Base-by-base conservation (phyloP, 169 alveolate species). In the Hepatocystis sp. region DNA sequence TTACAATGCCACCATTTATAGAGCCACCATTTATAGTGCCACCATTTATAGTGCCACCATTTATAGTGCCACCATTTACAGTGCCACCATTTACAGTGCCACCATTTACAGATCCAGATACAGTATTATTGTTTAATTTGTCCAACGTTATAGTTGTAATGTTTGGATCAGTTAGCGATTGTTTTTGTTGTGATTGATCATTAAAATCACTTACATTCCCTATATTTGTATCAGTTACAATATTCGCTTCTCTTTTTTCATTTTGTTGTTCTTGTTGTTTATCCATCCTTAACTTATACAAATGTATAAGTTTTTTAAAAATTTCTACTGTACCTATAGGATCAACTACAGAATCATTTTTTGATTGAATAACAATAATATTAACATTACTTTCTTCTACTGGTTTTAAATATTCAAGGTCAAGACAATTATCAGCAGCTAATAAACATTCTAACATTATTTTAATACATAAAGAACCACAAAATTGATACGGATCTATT, bases 391-490 rank as follows among this genome's bases (percentile, higher is more conserved):
- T 36, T 13, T 67, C 85, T 36, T 67, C 85, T 1, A 67, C 39
- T 44, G 51, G 49, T 52, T 67, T 67, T 30, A 67, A 53, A 19
- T 27, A 34, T 1, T 52, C 19, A 67, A 36, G 53, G 0, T 39
- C 15, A 36, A 67, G 53, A 21, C 85, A 67, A 4, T 30, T 67
- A 53, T 67, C 85, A 34, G 85, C 85, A n/a, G 85, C 85, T 52
- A 32, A 17, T 11, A 67, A 66, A 67, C 67, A 53, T 28, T 67
- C 85, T 1, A 60, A 47, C 23, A 67, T 67, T 4, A 67, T 67
- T 30, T 28, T 51, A 21, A 67, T 23, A 0, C 63, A 42, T 17
- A 67, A 28, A 4, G 85, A 58, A 0, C 85, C 85, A 67, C 85
- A 67, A 21, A 52, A 67, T 10, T 67, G 85, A 21, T 46, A 30